Percentiles rank a stretch among this genome's conserved stretches.
phyloP scores from a whole-genome alignment of 1,284 basidiomycete genomes.

The Meira nashicola region DNA sequence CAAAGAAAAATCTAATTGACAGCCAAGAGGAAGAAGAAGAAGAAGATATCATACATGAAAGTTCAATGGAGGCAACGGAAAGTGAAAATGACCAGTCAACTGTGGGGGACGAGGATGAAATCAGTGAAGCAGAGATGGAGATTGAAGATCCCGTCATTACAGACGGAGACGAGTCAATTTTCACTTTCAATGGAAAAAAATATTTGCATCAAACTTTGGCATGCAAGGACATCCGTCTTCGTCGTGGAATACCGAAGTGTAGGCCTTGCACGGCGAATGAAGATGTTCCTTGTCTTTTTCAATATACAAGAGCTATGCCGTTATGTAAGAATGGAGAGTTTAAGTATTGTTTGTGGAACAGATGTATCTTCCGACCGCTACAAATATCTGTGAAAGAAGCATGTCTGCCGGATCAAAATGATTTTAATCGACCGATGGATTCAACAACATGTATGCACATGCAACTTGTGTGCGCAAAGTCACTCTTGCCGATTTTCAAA shows the following conservation, averaged over 20 bases:
- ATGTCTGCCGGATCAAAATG: neutral
- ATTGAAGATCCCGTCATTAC: too few relatives aligned
- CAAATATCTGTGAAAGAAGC: conserved; percentile 1
- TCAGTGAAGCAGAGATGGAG: too few relatives aligned
- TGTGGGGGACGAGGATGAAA: too few relatives aligned
- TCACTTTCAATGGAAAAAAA: too few relatives aligned
- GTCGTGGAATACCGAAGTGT: conserved; percentile 8
- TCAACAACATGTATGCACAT: neutral
- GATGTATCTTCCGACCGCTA: neutral
- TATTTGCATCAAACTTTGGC: too few relatives aligned
- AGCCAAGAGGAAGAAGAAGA: too few relatives aligned
- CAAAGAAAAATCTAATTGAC: too few relatives aligned
- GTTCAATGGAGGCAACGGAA: too few relatives aligned
- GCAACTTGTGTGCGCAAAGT: conserved; percentile 15
- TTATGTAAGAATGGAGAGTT: neutral
- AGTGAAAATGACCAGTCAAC: too few relatives aligned
- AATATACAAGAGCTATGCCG: conserved; percentile 20
- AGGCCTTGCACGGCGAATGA: conserved; percentile 16
- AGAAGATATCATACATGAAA: too few relatives aligned
- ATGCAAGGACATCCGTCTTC: too few relatives aligned
- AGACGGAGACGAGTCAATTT: too few relatives aligned
- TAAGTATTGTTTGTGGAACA: neutral
- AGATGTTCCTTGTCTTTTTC: conserved; percentile 28
- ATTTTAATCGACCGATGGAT: conserved; percentile 14
- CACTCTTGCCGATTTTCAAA: conserved; percentile 20